Conservation (phyloP, 768 basidiomycete genomes). For the Naganishia randhawae region DNA sequence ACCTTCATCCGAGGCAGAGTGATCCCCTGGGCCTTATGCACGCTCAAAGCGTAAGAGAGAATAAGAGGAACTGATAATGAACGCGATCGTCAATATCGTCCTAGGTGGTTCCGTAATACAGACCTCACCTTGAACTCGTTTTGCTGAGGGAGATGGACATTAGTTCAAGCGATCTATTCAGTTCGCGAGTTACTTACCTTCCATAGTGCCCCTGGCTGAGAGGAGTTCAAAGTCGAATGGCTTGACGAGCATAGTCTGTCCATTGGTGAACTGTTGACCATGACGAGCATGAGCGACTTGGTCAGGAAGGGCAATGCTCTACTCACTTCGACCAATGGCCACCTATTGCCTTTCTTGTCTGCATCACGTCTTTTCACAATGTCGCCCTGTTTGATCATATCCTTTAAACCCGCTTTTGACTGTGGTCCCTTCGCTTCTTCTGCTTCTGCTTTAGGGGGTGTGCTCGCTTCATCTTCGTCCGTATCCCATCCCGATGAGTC, state of each 20-base stretch:
- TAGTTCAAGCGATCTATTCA: not conserved
- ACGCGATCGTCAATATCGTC: not conserved
- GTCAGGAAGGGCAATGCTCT: no score
- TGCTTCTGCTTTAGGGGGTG: not conserved
- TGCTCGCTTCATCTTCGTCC: constrained; percentile 2
- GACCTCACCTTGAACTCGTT: constrained; percentile 4
- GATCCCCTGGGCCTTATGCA: constrained; percentile 41
- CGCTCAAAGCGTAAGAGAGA: constrained; percentile 36
- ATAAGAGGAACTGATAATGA: constrained; percentile 34
- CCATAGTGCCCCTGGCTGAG: constrained; percentile 60
- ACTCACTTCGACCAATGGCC: constrained; percentile 27
- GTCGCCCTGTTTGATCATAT: not conserved
- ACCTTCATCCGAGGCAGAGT: constrained; percentile 37
- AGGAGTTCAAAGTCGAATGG: constrained; percentile 65
- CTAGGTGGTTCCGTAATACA: not conserved
- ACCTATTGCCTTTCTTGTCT: constrained; percentile 14
- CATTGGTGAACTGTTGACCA: constrained; percentile 59
- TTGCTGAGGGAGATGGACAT: not conserved
- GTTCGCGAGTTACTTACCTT: constrained; percentile 53
- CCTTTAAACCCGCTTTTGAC: not conserved
- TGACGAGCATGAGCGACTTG: not conserved
- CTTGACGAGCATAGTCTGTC: constrained; percentile 54
- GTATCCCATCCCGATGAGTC: constrained; percentile 2
- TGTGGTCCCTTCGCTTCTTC: not conserved
- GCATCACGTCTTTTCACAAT: constrained; percentile 2